Percentiles rank a stretch among this genome's conserved stretches.
phyloP scores from a whole-genome alignment of 2,329 filamentous ascomycete species.

The Sarocladium kiliense region DNA sequence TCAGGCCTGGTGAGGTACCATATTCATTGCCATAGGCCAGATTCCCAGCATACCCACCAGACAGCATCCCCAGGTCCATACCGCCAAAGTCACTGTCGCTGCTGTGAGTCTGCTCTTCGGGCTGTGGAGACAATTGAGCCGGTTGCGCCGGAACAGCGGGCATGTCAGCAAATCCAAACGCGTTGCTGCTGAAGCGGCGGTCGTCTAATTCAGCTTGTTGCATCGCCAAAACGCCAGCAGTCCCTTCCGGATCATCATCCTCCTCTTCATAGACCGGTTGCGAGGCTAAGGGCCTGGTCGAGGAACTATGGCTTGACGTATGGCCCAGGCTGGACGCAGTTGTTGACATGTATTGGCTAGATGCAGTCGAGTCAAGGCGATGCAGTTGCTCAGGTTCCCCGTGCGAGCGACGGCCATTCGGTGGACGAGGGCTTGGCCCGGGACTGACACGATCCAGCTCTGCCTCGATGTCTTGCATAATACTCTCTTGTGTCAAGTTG shows the following conservation, averaged over 20 bases:
- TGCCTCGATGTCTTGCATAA: slow-evolving; percentile 55
- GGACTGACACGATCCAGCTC: slow-evolving; percentile 34
- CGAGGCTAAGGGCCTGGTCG: neutral
- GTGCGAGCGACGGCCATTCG: slow-evolving; percentile 43
- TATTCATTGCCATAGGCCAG: slow-evolving; percentile 46
- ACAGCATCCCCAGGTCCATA: slow-evolving; percentile 70
- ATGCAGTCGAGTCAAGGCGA: slow-evolving; percentile 45
- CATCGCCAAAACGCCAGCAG: slow-evolving; percentile 78
- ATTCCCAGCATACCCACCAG: slow-evolving; percentile 61
- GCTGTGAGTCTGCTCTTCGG: slow-evolving; percentile 42
- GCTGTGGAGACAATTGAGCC: slow-evolving; percentile 37
- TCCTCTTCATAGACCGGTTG: slow-evolving; percentile 45
- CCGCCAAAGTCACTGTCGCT: slow-evolving; percentile 73
- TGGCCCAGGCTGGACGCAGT: slow-evolving; percentile 35
- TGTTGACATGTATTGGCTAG: slow-evolving; percentile 46
- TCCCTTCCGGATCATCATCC: slow-evolving; percentile 84
- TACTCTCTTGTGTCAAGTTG: slow-evolving; percentile 41
- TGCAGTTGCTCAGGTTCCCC: slow-evolving; percentile 42
- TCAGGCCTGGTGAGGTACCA: slow-evolving; percentile 31
- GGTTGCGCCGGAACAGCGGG: slow-evolving; percentile 23
- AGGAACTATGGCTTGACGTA: slow-evolving; percentile 15
- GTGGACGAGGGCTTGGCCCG: slow-evolving; percentile 34
- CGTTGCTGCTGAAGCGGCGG: slow-evolving; percentile 36
- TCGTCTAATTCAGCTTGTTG: slow-evolving; percentile 78
- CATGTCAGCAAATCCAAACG: slow-evolving; percentile 26